phyloP scores from a whole-genome alignment of 306 rosid species.

The Mimosa pudica region DNA sequence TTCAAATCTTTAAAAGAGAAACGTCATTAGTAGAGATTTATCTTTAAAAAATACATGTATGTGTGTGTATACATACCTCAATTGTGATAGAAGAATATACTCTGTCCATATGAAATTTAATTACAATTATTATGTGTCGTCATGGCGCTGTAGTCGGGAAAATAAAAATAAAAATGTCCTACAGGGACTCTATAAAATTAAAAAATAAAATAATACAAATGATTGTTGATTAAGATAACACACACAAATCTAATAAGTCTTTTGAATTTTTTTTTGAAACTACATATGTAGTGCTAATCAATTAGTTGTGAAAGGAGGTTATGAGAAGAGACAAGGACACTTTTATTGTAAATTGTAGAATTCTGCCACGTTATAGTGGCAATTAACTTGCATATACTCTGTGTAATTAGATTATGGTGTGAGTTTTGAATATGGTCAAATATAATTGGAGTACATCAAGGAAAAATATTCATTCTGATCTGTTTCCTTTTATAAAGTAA shows the following conservation, averaged over 20 bases:
- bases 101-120: not conserved
- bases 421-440: constrained; percentile 17
- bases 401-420: constrained; percentile 15
- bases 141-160: not conserved
- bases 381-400: not conserved
- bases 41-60: too few relatives aligned
- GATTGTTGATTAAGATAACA: not conserved
- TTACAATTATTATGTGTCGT: too few relatives aligned
- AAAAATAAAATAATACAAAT: not conserved
- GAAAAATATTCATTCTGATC: not conserved
- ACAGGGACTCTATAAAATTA: not conserved
- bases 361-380: constrained; percentile 29
- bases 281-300: not conserved
- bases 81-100: not conserved
- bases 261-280: not conserved
- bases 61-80: too few relatives aligned
- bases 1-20: too few relatives aligned
- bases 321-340: not conserved
- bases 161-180: not conserved
- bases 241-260: not conserved
- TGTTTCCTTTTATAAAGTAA: not conserved
- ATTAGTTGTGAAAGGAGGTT: not conserved
- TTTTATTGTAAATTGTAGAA: too few relatives aligned
- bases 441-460: constrained; percentile 12
- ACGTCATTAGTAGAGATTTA: too few relatives aligned